A percentile compares a stretch with the other conserved stretches of the same genome.
Evolutionary conservation across 768 basidiomycete genomes (phyloP).

Genomic region (Tulasnella calospora): DNA sequence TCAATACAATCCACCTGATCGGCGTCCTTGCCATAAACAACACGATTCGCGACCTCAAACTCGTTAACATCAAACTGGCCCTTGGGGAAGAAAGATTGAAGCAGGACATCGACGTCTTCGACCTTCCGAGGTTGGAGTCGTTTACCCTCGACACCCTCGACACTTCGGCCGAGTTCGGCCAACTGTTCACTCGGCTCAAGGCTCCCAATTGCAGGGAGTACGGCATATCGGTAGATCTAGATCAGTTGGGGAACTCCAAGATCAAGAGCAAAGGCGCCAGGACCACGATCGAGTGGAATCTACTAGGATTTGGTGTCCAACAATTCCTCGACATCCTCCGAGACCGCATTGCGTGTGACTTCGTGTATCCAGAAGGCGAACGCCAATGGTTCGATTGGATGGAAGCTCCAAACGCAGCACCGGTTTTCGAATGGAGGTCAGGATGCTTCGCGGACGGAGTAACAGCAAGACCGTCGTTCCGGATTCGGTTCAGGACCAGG

Average conservation of each 20-base stretch:
- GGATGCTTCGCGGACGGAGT: background rate
- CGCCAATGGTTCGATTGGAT: background rate
- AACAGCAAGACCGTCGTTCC: background rate
- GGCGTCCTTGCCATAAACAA: background rate
- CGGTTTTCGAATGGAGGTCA: background rate
- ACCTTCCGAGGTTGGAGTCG: background rate
- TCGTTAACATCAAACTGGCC: background rate
- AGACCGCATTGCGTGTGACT: background rate
- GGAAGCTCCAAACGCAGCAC: background rate
- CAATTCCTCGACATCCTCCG: background rate
- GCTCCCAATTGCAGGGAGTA: background rate
- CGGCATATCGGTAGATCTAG: background rate
- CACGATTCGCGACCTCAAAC: background rate
- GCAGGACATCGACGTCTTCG: background rate
- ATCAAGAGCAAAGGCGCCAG: background rate
- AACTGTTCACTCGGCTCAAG: background rate
- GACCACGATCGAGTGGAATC: background rate
- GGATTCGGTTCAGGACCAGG: background rate
- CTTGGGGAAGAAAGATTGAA: background rate
- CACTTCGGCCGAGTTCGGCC: background rate
- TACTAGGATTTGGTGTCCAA: background rate
- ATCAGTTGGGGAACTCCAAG: background rate
- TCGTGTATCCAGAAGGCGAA: background rate
- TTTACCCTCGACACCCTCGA: background rate
- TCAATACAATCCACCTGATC: background rate